These are phyloP conservation scores for Verticillium nonalfalfae DNA, from an alignment of 2,329 filamentous ascomycete species.

Conservation along the genomic window DNA sequence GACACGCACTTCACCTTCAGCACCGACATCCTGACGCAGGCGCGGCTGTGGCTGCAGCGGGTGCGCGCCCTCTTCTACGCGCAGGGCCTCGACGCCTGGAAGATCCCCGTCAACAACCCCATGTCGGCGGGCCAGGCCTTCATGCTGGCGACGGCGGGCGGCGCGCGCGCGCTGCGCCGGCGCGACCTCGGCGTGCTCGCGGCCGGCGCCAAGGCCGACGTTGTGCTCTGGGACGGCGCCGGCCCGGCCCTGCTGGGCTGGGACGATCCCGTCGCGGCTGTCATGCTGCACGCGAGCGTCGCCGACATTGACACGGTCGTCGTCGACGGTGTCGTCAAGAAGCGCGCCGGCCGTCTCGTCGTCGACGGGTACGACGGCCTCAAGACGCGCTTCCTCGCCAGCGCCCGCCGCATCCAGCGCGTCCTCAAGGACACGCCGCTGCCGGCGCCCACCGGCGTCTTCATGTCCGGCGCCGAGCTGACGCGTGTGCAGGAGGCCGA, in stretches of 20 bases:
- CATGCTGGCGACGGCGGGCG: conserved; percentile 44
- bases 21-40: conserved; percentile 43
- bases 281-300: conserved; percentile 47
- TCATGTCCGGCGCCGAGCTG: conserved; percentile 5
- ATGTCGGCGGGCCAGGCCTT: conserved; percentile 51
- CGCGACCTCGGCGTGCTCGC: conserved; percentile 43
- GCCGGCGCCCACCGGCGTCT: conserved; percentile 17
- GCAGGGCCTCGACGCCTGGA: conserved; percentile 29
- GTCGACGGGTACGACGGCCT: conserved; percentile 19
- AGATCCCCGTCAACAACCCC: conserved; percentile 38
- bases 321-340: conserved; percentile 41
- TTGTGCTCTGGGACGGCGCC: conserved; percentile 44
- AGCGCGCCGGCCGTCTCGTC: conserved; percentile 33
- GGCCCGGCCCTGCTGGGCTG: conserved; percentile 45
- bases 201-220: conserved; percentile 45
- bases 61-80: conserved; percentile 30
- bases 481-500: not conserved
- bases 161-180: conserved; percentile 43
- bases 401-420: conserved; percentile 23
- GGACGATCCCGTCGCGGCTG: conserved; percentile 47
- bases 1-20: conserved; percentile 49
- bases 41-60: conserved; percentile 46
- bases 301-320: conserved; percentile 45
- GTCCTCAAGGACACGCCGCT: conserved; percentile 16
- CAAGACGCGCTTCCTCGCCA: conserved; percentile 23